Conservation (phyloP, 1,284 basidiomycete species). For the Golubevia pallescens region DNA sequence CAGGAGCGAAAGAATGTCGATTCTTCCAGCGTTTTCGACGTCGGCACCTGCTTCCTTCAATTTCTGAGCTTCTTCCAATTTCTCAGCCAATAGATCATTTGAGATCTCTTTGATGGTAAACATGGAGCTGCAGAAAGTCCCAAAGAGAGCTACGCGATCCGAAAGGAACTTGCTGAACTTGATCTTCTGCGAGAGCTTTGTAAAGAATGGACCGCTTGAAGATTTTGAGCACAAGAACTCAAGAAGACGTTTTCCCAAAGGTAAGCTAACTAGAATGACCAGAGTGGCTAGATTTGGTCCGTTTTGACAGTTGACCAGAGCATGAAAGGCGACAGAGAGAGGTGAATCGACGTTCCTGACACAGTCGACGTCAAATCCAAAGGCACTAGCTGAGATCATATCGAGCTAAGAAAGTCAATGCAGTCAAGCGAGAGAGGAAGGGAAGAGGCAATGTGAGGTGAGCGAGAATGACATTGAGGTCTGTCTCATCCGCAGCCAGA, state of each 20-base stretch:
- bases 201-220: no score
- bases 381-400: no score
- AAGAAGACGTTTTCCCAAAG: conserved; percentile 20
- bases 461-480: no score
- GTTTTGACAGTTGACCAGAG: conserved; percentile 30
- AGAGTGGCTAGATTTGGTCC: conserved; percentile 27
- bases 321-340: conserved; percentile 31
- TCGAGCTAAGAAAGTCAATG: no score
- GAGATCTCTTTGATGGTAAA: conserved; percentile 33
- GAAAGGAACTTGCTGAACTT: no score
- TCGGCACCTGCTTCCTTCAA: conserved; percentile 20
- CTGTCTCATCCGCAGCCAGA: conserved; percentile 27
- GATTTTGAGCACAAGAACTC: conserved; percentile 23
- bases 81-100: conserved; percentile 32
- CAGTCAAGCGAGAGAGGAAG: no score
- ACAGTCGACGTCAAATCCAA: conserved; percentile 36
- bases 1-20: conserved; percentile 14
- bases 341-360: conserved; percentile 33
- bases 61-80: conserved; percentile 22
- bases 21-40: conserved; percentile 35
- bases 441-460: no score
- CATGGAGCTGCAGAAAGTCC: conserved; percentile 14
- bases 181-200: no score
- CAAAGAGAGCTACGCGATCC: no score
- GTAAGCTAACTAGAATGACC: conserved; percentile 22